Conservation (phyloP, 208 protist genomes). For the Leptomonas pyrrhocoris region DNA sequence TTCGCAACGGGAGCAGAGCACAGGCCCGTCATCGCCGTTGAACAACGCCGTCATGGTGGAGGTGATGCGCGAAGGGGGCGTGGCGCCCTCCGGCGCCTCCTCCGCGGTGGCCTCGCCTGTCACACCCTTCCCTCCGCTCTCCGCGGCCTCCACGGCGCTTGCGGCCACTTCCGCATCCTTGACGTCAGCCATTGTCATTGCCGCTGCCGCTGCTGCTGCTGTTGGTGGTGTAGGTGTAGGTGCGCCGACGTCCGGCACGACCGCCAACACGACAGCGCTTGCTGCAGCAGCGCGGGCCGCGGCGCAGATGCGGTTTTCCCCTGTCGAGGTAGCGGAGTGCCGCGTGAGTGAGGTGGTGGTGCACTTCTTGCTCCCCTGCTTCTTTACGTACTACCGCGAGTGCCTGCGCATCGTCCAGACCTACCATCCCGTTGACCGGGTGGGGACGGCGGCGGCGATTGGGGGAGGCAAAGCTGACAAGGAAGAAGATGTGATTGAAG, state of each 20-base stretch:
- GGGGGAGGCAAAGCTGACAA: background rate
- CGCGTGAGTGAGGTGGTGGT: conserved; percentile 38
- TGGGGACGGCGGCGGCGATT: background rate
- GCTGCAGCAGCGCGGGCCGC: conserved; percentile 8
- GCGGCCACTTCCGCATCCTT: background rate
- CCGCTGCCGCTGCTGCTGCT: background rate
- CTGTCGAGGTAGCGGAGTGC: conserved; percentile 34
- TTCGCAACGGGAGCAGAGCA: background rate
- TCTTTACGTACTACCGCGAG: conserved; percentile 28
- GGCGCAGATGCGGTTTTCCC: conserved; percentile 11
- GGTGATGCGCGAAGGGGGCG: conserved; percentile 1
- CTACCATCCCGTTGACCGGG: conserved; percentile 7
- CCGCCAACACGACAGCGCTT: background rate
- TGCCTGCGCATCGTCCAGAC: conserved; percentile 29
- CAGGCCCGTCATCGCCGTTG: background rate
- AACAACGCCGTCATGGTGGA: conserved; percentile 6
- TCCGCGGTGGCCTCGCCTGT: conserved; percentile 16
- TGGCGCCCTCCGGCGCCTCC: background rate
- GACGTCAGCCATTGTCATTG: background rate
- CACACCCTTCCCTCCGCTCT: background rate
- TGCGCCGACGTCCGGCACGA: background rate
- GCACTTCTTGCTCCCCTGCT: conserved; percentile 35
- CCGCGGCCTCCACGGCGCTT: background rate
- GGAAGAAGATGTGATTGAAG: background rate
- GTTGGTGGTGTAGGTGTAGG: background rate